Evolutionary conservation across 2,329 filamentous ascomycete species (phyloP), one percentile per base, ranked within the genome.

Genomic region (Colletotrichum sp.): DNA sequence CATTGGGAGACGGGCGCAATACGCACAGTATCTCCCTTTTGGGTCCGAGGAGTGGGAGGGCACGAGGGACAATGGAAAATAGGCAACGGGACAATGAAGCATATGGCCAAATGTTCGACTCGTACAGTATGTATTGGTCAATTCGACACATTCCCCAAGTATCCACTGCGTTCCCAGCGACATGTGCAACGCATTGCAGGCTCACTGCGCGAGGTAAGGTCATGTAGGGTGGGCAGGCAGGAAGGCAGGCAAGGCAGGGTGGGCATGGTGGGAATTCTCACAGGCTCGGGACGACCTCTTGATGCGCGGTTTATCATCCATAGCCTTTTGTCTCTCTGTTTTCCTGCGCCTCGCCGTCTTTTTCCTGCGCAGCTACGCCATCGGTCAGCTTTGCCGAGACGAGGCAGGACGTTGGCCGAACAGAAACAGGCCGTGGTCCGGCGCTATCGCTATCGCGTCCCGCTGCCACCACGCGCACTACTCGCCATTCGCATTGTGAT

Each of bases 341-440:
- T 39, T 64, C 34, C 61, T 27, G 62, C 25, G 27, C 36, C 36
- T 66, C 36, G 65, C 25, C 36, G 27, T 28, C 13, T 55, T 5
- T 5, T 25, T 16, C 55, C 56, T 74, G 71, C 66, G 69, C 16
- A 64, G 56, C 70, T 61, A 76, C 70, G 65, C 74, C 74, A 76
- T 75, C 56, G 43, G 56, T 25, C 56, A 71, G 39, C 48, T 36
- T 30, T 58, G 70, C 66, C 66, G 75, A 71, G 62, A 27, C 56
- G 16, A 36, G 36, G 18, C 22, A 71, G 69, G 62, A 58, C 34
- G 62, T 55, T 22, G 36, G 6, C 69, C 30, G 22, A 66, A 66
- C 28, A 55, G 60, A 36, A 62, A 60, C 28, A 67, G 68, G 55
- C 55, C 36, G n/a, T 28, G 12, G 61, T 39, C 73, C 25, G 62